Base-by-base conservation (phyloP, 306 rosid genomes). In the Lupinus albus region DNA sequence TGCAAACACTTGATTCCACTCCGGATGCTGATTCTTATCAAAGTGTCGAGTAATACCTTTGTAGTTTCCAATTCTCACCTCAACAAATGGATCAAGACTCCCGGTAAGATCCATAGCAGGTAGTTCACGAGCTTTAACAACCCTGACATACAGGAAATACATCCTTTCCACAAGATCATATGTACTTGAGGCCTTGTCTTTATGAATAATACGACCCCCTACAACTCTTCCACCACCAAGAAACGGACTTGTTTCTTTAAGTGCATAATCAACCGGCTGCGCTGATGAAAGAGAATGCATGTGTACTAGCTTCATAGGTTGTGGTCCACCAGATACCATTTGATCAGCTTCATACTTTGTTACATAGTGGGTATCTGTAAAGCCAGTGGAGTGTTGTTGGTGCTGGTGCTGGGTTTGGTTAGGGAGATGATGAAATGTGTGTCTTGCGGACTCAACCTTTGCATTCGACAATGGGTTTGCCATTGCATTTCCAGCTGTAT, bases 201-300 rank as follows among this genome's bases (percentile, higher is more conserved):
- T 70, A 0, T 81, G 92, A 44, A 88, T 69, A 5, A 91, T 86
- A 3, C 87, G 95, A 2, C 92, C 98, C 1, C 95, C 96, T 3
- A 89, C 89, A 44, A 92, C 96, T 73, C 90, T 82, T 42, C 96
- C 98, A 11, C 96, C 96, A 0, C 98, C 98, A 1, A 92, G 95
- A 64, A 76, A 88, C 10, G 98, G 98, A 61, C 96, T 92, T 9
- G 98, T 92, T 88, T 89, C 96, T 72, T 89, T 92, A 1, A 92
- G 84, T 4, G 95, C 86, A 65, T 66, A 92, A 55, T 92, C 98
- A 20, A 82, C 89, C 2, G 93, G 93, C 52, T 91, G 97, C 3
- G 78, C 63, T 0, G 93, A 82, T 41, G 85, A 39, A 3, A 76
- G 85, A 9, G 93, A 84, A 55, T 84, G 76, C 84, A 85, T 77